Evolutionary conservation across 1,284 basidiomycete genomes (phyloP), one percentile per base, ranked within the genome.

Genomic region (Fistulina hepatica): DNA sequence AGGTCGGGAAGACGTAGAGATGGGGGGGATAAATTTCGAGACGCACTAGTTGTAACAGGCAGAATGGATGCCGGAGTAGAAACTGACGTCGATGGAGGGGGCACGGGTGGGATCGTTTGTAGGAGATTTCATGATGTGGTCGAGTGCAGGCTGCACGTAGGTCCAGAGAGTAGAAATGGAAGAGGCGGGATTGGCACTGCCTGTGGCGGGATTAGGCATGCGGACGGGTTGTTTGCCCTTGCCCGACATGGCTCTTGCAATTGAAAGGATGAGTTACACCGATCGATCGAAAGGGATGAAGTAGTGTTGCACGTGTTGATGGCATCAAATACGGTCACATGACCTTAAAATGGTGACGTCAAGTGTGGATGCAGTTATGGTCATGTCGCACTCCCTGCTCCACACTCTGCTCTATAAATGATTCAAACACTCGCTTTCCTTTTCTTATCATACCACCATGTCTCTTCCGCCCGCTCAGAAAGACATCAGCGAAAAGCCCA

Each of bases 61-160:
- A 16, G 81, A 80, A 56, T 83, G 79, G 32, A 84, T 76, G 40
- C 78, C 77, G 54, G 79, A 73, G 50, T 82, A 80, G 48, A 79
- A 80, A 17, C 63, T 67, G 42, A 79, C 68, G 46, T 81, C 79
- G 49, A 84, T 74, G 10, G 75, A 59, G 22, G 81, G 80, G 5
- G 78, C 72, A 50, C 59, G 56, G 44, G 60, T 55, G 31, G 61
- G 47, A 45, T 65, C 63, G 50, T 76, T 75, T 21, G 71, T 70
- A n/a, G 78, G 67, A 17, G 71, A 70, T 46, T 76, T 74, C 41
- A 83, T 61, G 50, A 84, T 81, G 53, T 83, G 79, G 52, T 81
- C 73, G 31, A 84, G 59, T 7, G 81, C 81, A 22, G 81, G 81
- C 37, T 73, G 63, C 32, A 83, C 58, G 56, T 82, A 83, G 11